These are phyloP conservation scores for Bothriochloa decipiens DNA, from an alignment of 176 grass and related monocot genomes.

Conservation along the genomic window DNA sequence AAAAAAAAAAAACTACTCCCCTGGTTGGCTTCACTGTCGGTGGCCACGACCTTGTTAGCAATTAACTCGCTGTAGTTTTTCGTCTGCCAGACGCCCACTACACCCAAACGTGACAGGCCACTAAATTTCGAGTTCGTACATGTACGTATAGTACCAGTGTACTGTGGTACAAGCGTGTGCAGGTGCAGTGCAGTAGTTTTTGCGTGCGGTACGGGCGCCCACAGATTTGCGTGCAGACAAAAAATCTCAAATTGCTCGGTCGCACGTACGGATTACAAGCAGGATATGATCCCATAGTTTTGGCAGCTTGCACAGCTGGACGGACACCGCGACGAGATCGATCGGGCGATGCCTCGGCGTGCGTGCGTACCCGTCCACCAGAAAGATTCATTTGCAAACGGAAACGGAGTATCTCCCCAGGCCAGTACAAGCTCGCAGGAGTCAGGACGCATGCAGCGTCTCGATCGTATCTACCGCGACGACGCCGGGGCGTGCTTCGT, in stretches of 20 bases:
- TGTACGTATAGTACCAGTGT: background rate
- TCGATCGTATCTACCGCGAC: background rate
- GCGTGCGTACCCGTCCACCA: background rate
- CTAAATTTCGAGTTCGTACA: background rate
- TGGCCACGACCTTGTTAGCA: background rate
- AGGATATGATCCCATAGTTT: background rate
- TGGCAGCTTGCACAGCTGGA: constrained; percentile 12
- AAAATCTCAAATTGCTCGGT: background rate
- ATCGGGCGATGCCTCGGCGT: background rate
- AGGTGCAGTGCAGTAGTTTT: background rate
- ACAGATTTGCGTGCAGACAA: background rate
- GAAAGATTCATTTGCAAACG: background rate
- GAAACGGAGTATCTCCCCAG: background rate
- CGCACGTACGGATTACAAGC: background rate
- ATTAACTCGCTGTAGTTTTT: background rate
- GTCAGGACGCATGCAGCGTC: background rate
- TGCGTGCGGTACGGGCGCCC: background rate
- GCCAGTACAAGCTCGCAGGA: background rate
- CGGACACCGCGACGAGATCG: background rate
- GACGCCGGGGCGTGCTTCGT: background rate
- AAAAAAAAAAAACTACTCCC: no score
- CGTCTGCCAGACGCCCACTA: background rate
- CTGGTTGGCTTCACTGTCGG: no score
- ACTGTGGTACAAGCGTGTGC: background rate
- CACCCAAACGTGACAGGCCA: background rate